Base-by-base conservation (phyloP, 352 stramenopile species). In the Globisporangium sylvaticum region DNA sequence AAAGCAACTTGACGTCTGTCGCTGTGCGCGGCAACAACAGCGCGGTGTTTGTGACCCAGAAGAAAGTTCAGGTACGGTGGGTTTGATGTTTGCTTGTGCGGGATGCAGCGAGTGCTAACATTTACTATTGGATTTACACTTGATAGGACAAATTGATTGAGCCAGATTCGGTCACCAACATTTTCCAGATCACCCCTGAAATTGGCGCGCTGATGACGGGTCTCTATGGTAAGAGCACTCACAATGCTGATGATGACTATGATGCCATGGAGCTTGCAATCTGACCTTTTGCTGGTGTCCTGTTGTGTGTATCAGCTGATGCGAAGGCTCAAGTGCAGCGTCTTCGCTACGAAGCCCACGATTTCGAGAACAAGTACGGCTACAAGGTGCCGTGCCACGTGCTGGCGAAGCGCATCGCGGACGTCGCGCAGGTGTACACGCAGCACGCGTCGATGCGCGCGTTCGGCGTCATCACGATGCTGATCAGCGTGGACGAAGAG, bases 401-500 rank as follows among this genome's bases (percentile, higher is more conserved):
- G 48, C 81, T 99, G 59, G 92, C 97, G 27, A 98, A 98, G 72
- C 87, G 97, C 53, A 98, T 99, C 72, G 98, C 97, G 18, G 98
- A 99, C 78, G 92, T 99, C 62, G 91, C 95, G 4, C 97, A 99
- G 72, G 87, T 94, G 62, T 98, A 98, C 81, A 98, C 95, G 56
- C 95, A 99, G 74, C 87, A 94, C 58, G 95, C 96, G 18, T 92
- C 83, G 18, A 98, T 98, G 91, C 94, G 98, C 64, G 96, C 97
- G 25, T 91, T 99, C 68, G 97, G 96, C 22, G 90, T 92, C 58
- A 90, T 99, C 63, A 97, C 94, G 63, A 92, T 99, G 62, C 88
- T 99, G 34, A 92, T 99, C 66, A 96, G 94, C 61, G 91, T 99
- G 27, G 97, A 99, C 77, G 97, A 99, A 48, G 97, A 99, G 80